Conservation (phyloP, 2,329 filamentous ascomycete genomes). For the Calonectria hawksworthii region DNA sequence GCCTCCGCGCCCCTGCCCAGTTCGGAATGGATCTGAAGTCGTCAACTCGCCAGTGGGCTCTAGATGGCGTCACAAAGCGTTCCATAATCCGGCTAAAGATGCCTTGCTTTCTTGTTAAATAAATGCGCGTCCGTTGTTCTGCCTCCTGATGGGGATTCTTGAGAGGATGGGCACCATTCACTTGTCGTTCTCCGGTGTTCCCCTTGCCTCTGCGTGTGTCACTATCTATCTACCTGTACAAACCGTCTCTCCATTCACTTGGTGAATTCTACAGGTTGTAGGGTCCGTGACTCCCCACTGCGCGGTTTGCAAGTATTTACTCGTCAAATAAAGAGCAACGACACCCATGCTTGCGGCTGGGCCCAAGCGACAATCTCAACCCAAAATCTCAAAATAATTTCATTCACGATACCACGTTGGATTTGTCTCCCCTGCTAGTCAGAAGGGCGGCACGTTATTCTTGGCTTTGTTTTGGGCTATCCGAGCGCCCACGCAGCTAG, state of each 20-base stretch:
- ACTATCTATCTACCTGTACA: conserved; percentile 40
- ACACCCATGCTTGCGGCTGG: conserved; percentile 42
- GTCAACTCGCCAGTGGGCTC: conserved; percentile 26
- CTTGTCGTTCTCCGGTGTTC: conserved; percentile 44
- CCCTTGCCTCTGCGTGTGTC: conserved; percentile 45
- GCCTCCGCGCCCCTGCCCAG: not conserved
- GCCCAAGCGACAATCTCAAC: conserved; percentile 37
- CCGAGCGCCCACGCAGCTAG: conserved; percentile 27
- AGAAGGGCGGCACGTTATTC: conserved; percentile 16
- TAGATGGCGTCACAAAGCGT: conserved; percentile 46
- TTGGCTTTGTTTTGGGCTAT: conserved; percentile 39
- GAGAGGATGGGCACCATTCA: conserved; percentile 44
- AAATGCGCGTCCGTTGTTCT: conserved; percentile 35
- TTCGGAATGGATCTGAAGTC: conserved; percentile 16
- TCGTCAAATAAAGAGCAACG: conserved; percentile 31
- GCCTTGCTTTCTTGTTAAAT: conserved; percentile 40
- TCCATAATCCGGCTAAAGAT: conserved; percentile 30
- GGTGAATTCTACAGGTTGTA: conserved; percentile 33
- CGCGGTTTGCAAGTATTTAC: conserved; percentile 31
- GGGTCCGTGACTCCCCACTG: conserved; percentile 37
- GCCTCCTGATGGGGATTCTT: conserved; percentile 38
- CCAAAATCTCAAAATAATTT: conserved; percentile 30
- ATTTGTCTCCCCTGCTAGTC: conserved; percentile 20
- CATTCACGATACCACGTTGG: conserved; percentile 23
- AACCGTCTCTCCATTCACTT: conserved; percentile 46